Percentiles rank a stretch among this genome's conserved stretches.
phyloP scores from a whole-genome alignment of 179 eudicot genomes.

The Silene coronaria region DNA sequence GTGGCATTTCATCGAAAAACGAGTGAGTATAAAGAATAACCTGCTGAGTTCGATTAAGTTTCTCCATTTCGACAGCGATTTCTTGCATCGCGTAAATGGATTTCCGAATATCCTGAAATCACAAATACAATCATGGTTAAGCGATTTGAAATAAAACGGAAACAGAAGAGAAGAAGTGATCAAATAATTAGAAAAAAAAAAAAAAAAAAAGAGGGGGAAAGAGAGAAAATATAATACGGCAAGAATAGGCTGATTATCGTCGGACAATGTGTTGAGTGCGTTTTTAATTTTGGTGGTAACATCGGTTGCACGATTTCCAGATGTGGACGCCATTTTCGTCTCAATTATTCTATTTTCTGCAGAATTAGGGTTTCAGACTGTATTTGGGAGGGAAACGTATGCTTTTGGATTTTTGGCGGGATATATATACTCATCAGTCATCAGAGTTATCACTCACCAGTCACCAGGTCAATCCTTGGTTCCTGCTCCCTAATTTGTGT shows the following conservation, averaged over 20 bases:
- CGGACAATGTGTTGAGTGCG: constrained; percentile 5
- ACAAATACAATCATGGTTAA: background rate
- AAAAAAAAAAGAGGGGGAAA: background rate
- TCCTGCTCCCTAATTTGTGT: too few relatives aligned
- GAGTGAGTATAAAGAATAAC: constrained; percentile 18
- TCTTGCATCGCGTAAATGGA: constrained; percentile 46
- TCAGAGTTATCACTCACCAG: too few relatives aligned
- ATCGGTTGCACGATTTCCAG: constrained; percentile 17
- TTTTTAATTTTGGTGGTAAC: constrained; percentile 1
- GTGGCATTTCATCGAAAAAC: too few relatives aligned
- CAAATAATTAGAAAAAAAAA: background rate
- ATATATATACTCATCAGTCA: too few relatives aligned
- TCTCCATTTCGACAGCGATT: constrained; percentile 63
- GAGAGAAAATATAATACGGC: constrained; percentile 21
- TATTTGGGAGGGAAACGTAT: too few relatives aligned
- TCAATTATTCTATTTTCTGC: background rate
- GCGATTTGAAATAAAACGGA: background rate
- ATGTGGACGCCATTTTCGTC: constrained; percentile 29
- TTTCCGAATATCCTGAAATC: constrained; percentile 59
- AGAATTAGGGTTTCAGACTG: background rate
- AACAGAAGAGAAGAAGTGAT: background rate
- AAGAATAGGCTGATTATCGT: constrained; percentile 26
- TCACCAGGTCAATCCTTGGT: too few relatives aligned
- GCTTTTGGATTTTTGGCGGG: constrained; percentile 8
- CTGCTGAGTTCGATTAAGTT: constrained; percentile 38